Evolutionary conservation across 345 rosid genomes (phyloP).

Genomic region (Hibiscus trionum): DNA sequence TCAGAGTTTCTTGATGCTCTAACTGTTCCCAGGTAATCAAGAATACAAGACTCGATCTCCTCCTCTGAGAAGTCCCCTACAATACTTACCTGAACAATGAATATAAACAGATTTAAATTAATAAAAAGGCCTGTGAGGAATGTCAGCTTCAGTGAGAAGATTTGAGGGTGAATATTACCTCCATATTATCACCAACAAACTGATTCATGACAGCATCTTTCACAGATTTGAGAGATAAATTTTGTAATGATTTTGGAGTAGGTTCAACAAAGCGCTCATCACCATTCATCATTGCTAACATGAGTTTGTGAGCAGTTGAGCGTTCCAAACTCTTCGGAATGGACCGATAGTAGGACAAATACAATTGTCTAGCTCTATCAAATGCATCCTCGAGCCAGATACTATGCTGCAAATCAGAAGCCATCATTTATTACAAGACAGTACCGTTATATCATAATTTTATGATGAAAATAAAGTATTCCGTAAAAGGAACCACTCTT

Average conservation of each 20-base stretch:
- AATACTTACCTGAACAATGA: conserved; percentile 63
- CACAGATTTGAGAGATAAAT: conserved; percentile 61
- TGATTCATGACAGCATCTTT: conserved; percentile 95
- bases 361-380: conserved; percentile 93
- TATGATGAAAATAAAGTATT: neutral
- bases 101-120: conserved; percentile 11
- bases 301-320: conserved; percentile 97
- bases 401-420: conserved; percentile 71
- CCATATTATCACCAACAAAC: conserved; percentile 91
- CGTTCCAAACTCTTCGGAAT: conserved; percentile 99
- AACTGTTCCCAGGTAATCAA: conserved; percentile 91
- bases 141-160: neutral
- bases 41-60: conserved; percentile 78
- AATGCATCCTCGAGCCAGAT: conserved; percentile 99
- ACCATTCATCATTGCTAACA: conserved; percentile 92
- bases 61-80: conserved; percentile 94
- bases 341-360: conserved; percentile 86
- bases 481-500: neutral
- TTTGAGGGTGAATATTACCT: conserved; percentile 35
- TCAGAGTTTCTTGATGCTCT: conserved; percentile 44
- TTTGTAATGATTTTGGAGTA: conserved; percentile 76
- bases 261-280: conserved; percentile 98
- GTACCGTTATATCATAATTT: neutral
- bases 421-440: conserved; percentile 10
- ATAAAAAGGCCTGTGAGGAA: conserved; percentile 3